Evolutionary conservation across 805 yeast genomes (phyloP).

Genomic region (Ogataea salicorniae): DNA sequence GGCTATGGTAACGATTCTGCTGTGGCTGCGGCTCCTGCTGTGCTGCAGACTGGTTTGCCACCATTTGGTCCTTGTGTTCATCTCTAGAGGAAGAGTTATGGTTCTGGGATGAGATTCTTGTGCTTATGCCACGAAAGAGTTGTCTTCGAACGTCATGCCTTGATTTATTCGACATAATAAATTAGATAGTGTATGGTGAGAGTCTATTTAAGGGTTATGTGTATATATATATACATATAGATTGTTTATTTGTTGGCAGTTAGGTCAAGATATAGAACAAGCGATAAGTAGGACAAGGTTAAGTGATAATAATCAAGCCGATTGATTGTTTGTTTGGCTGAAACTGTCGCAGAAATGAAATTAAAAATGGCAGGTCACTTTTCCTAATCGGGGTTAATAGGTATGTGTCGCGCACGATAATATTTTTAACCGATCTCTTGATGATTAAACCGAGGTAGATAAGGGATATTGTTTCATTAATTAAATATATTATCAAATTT

Average conservation of each 20-base stretch:
- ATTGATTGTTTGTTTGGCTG: no score
- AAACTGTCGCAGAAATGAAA: no score
- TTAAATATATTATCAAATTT: no score
- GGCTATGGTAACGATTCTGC: conserved; percentile 7
- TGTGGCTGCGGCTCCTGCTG: conserved; percentile 2
- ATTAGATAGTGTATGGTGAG: not conserved
- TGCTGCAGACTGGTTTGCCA: not conserved
- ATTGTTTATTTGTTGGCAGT: not conserved
- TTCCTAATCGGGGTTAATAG: no score
- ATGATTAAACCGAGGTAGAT: no score
- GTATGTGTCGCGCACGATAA: no score
- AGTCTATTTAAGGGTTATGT: not conserved
- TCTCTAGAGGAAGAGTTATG: conserved; percentile 9
- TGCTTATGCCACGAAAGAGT: conserved; percentile 30
- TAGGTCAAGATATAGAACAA: no score
- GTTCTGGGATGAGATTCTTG: conserved; percentile 24
- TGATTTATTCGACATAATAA: conserved; percentile 20
- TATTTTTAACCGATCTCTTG: no score
- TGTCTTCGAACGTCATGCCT: conserved; percentile 30
- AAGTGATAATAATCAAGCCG: no score
- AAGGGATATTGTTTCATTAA: no score
- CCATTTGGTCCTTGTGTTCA: conserved; percentile 14
- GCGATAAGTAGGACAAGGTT: no score
- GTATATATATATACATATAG: not conserved
- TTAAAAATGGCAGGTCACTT: no score